These are phyloP conservation scores for Corylus americana DNA, from an alignment of 306 rosid genomes.

Conservation along the genomic window DNA sequence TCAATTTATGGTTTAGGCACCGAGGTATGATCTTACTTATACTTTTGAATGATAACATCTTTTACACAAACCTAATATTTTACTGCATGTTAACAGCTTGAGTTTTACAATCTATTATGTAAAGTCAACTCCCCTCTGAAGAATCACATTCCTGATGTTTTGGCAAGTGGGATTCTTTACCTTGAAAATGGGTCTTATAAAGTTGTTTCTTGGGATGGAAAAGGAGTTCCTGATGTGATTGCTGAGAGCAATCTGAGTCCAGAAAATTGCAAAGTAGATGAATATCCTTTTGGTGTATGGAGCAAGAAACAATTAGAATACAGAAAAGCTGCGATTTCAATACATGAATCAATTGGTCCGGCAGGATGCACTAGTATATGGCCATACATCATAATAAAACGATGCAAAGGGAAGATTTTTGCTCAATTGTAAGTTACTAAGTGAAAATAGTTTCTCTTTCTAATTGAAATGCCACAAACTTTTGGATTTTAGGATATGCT, in stretches of 20 bases:
- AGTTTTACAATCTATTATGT: constrained; percentile 62
- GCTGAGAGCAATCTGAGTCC: constrained; percentile 50
- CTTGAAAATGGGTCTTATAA: constrained; percentile 64
- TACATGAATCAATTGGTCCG: constrained; percentile 29
- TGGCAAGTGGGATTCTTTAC: constrained; percentile 77
- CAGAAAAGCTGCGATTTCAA: constrained; percentile 60
- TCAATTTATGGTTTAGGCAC: constrained; percentile 84
- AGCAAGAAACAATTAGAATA: constrained; percentile 61
- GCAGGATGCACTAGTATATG: constrained; percentile 53
- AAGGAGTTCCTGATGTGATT: constrained; percentile 62
- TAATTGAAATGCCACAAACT: constrained; percentile 12
- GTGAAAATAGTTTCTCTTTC: constrained; percentile 14
- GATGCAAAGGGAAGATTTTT: constrained; percentile 79
- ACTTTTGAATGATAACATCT: constrained; percentile 21
- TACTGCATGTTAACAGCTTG: constrained; percentile 60
- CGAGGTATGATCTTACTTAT: constrained; percentile 59
- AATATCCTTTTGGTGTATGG: constrained; percentile 78
- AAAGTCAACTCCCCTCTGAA: constrained; percentile 66
- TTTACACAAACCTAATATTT: constrained; percentile 33
- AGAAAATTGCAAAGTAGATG: constrained; percentile 37
- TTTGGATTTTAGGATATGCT: constrained; percentile 21
- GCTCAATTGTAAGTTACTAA: constrained; percentile 71
- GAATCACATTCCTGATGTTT: constrained; percentile 65
- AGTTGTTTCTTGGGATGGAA: constrained; percentile 83
- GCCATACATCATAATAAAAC: constrained; percentile 80